Conservation (phyloP, 768 basidiomycete species). For the Ramaria sp. region DNA sequence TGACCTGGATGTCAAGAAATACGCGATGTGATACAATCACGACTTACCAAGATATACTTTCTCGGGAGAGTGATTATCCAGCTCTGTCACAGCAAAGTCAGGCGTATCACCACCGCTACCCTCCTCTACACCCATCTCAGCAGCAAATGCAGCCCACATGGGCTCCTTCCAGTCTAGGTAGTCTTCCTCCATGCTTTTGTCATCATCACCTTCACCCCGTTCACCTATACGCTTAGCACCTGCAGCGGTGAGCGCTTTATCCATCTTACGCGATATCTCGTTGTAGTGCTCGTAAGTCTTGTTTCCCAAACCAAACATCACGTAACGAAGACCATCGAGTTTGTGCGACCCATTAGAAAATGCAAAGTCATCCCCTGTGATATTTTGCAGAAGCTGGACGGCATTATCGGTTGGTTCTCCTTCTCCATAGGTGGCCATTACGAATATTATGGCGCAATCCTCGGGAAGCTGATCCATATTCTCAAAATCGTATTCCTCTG, state of each 20-base stretch:
- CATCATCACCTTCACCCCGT: conserved; percentile 94
- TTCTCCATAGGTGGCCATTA: conserved; percentile 97
- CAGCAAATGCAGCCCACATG: conserved; percentile 91
- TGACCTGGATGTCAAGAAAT: background rate
- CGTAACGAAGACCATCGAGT: conserved; percentile 83
- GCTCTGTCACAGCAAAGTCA: conserved; percentile 86
- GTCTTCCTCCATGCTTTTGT: conserved; percentile 99
- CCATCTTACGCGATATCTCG: conserved; percentile 72
- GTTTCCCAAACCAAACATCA: conserved; percentile 89
- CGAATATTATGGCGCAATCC: conserved; percentile 84
- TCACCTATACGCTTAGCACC: conserved; percentile 81
- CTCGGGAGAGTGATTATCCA: conserved; percentile 60
- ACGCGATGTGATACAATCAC: background rate
- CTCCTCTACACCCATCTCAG: conserved; percentile 80
- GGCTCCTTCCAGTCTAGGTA: conserved; percentile 98
- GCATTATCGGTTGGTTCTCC: conserved; percentile 99
- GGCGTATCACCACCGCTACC: conserved; percentile 92
- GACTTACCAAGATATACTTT: conserved; percentile 86
- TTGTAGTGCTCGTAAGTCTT: conserved; percentile 97
- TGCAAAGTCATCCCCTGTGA: conserved; percentile 78
- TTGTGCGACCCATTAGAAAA: conserved; percentile 71
- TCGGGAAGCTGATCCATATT: conserved; percentile 86
- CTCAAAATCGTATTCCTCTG: conserved; percentile 98
- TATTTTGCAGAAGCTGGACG: conserved; percentile 85
- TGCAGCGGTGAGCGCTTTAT: conserved; percentile 60